phyloP scores from a whole-genome alignment of 768 basidiomycete species.

The Mycena galopus region DNA sequence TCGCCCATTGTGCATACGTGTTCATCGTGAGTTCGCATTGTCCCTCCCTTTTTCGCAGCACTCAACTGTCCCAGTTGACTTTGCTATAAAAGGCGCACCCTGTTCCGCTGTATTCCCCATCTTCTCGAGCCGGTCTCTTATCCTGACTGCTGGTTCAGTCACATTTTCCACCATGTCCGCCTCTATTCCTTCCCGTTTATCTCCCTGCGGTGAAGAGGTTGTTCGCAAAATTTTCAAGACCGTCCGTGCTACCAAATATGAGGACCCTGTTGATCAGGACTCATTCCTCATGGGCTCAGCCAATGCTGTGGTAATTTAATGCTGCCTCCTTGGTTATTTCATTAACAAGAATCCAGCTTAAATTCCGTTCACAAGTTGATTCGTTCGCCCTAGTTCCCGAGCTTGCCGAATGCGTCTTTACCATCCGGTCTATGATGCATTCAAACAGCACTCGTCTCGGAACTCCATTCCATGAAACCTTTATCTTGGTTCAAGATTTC shows the following conservation, averaged over 20 bases:
- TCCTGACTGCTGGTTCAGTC: too few relatives aligned
- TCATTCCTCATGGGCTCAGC: background rate
- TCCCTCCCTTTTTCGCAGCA: too few relatives aligned
- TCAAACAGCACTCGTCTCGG: background rate
- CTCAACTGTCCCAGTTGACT: too few relatives aligned
- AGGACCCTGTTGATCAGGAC: background rate
- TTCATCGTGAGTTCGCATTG: too few relatives aligned
- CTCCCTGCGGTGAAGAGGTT: background rate
- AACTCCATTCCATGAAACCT: background rate
- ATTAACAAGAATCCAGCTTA: background rate
- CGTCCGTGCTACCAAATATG: background rate
- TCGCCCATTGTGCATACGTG: too few relatives aligned
- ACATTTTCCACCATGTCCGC: background rate
- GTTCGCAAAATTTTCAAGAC: background rate
- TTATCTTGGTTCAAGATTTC: background rate
- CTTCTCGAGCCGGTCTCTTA: too few relatives aligned
- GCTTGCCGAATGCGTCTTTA: constrained; percentile 3
- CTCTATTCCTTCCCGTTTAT: background rate
- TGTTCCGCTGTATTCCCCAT: too few relatives aligned
- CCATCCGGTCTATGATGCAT: background rate
- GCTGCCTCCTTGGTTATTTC: background rate
- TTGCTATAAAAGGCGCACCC: too few relatives aligned
- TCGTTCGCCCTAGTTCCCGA: background rate
- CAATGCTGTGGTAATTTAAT: background rate
- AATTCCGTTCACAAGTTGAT: background rate